Base-by-base conservation (phyloP, 148 eudicot species). In the Limonium bicolor region DNA sequence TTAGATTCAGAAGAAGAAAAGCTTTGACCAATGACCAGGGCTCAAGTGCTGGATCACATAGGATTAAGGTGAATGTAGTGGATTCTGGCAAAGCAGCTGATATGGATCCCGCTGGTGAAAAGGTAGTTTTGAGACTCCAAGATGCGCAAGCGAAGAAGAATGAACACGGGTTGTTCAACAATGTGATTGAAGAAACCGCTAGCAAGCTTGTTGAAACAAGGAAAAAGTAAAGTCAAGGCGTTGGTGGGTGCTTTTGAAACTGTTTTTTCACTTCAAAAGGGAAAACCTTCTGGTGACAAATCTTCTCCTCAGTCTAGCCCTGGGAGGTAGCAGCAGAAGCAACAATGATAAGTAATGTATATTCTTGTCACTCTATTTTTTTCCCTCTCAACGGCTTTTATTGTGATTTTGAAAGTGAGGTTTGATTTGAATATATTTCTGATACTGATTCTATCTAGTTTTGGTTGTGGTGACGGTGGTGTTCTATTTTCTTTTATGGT, bases 211-310 rank as follows among this genome's bases (percentile, higher is more conserved):
- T 64, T 2, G 73, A 57, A 56, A 75, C 51, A 40, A 68, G 85
- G 77, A 90, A 80, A n/a, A 53, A 84, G 95, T 46, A 90, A 80
- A 56, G 97, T 90, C 14, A 81, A 77, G 71, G 97, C 95, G 13
- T 60, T 90, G 64, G 97, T 90, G 54, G 97, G 97, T 14, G 97
- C 97, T 64, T 90, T 90, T 31, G 97, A 90, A 63, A 67, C 82
- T 0, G 97, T 84, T 10, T 77, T 90, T 32, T 84, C 92, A 13
- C 76, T 74, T 21, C 95, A 90, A 53, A 85, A 77, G 42, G 57
- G 61, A 41, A 72, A 72, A 54, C 67, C 74, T 25, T 21, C 70
- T 7, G 25, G 57, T 43, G 38, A 26, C 50, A 55, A 17, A 20
- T 19, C 36, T 5, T 43, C 48, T 10, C 48, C 48, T 24, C 15